phyloP scores from a whole-genome alignment of 108 stramenopile species.

The Chaetoceros tenuissimus region DNA sequence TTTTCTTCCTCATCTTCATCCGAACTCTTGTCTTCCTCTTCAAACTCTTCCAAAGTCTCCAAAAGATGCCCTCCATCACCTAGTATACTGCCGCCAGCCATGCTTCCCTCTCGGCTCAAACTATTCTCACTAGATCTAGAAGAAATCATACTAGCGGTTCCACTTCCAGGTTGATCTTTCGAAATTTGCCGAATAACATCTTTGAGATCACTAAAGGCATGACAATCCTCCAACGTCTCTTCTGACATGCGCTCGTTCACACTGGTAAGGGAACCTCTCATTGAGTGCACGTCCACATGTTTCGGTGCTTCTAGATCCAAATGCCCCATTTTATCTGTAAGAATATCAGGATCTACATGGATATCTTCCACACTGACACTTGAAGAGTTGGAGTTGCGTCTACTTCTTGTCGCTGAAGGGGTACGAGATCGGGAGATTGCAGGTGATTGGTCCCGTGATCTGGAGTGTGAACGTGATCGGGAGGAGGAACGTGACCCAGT shows the following conservation, averaged over 20 bases:
- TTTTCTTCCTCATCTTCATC: constrained; percentile 5
- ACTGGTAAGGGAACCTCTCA: background rate
- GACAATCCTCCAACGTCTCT: constrained; percentile 36
- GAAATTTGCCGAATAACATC: constrained; percentile 2
- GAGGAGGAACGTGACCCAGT: background rate
- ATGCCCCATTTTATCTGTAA: constrained; percentile 23
- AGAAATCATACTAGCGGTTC: background rate
- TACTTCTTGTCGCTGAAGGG: background rate
- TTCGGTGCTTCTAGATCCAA: constrained; percentile 13
- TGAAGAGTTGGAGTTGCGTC: background rate
- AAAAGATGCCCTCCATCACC: constrained; percentile 21
- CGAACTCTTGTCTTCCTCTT: constrained; percentile 19
- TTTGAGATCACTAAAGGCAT: constrained; percentile 33
- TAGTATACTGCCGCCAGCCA: constrained; percentile 24
- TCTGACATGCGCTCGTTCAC: constrained; percentile 36
- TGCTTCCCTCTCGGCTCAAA: constrained; percentile 18
- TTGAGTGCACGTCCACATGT: background rate
- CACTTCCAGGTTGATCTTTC: background rate
- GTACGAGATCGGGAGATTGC: background rate
- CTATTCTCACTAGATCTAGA: constrained; percentile 10
- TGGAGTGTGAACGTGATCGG: background rate
- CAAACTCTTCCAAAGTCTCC: constrained; percentile 33
- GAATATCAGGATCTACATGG: constrained; percentile 23
- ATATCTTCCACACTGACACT: background rate
- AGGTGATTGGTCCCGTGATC: background rate